Conservation (phyloP, 148 eudicot genomes). For the Heliamphora exappendiculata region DNA sequence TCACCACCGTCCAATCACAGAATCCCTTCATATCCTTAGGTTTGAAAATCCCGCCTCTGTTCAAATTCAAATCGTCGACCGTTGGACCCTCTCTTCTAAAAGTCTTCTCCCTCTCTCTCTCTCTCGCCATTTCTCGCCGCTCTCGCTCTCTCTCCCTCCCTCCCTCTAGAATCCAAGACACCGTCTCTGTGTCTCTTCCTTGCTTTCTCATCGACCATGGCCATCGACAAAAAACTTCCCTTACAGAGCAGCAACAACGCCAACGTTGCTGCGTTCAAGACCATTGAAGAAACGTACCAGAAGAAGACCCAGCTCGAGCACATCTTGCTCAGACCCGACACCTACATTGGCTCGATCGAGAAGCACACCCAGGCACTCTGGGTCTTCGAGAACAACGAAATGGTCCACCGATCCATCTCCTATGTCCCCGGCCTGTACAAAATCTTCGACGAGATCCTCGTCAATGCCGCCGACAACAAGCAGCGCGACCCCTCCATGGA, state of each 20-base stretch:
- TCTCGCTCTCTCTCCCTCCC: background rate
- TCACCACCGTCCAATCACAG: no score
- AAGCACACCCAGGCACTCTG: conserved; percentile 65
- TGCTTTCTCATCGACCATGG: conserved; percentile 12
- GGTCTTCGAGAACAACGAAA: conserved; percentile 47
- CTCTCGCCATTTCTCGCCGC: no score
- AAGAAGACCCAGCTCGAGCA: conserved; percentile 88
- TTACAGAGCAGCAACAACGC: conserved; percentile 46
- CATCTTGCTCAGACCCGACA: conserved; percentile 97
- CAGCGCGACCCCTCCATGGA: conserved; percentile 83
- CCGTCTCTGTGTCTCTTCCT: conserved; percentile 37
- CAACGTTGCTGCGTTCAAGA: conserved; percentile 45
- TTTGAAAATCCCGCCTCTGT: no score
- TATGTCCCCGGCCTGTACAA: conserved; percentile 94
- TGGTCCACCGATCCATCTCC: conserved; percentile 34
- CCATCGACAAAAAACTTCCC: conserved; percentile 26
- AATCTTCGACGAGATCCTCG: conserved; percentile 90
- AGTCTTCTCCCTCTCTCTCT: no score
- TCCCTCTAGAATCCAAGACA: conserved; percentile 23
- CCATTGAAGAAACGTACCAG: conserved; percentile 90
- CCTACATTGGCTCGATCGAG: conserved; percentile 84
- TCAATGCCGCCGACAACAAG: conserved; percentile 90
- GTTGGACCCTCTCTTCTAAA: no score
- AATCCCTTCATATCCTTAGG: no score
- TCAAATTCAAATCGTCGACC: no score